These are phyloP conservation scores for Juglanconis oblonga DNA, from an alignment of 2,329 filamentous ascomycete genomes.

Conservation along the genomic window DNA sequence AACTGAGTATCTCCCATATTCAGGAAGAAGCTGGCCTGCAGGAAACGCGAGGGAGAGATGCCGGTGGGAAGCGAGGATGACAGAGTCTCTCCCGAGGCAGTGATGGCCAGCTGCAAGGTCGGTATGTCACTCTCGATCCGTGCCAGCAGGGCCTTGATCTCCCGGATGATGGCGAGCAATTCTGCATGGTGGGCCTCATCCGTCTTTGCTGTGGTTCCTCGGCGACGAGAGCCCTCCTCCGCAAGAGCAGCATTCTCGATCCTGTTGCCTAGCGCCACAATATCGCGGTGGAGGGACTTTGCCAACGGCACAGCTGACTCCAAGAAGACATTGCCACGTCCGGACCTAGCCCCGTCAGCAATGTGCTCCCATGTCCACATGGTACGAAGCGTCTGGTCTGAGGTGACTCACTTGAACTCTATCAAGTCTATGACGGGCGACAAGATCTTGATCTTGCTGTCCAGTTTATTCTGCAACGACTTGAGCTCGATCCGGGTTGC, in stretches of 20 bases:
- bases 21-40: slow-evolving; percentile 90
- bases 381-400: too few relatives aligned
- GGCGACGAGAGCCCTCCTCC: slow-evolving; percentile 50
- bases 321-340: slow-evolving; percentile 57
- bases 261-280: slow-evolving; percentile 73
- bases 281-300: slow-evolving; percentile 78
- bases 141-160: slow-evolving; percentile 71
- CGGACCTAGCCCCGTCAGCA: slow-evolving; percentile 39
- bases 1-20: slow-evolving; percentile 86
- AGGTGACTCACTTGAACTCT: slow-evolving; percentile 68
- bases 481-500: slow-evolving; percentile 67
- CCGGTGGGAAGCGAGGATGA: slow-evolving; percentile 75
- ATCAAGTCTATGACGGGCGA: slow-evolving; percentile 90
- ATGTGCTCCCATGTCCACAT: too few relatives aligned
- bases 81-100: slow-evolving; percentile 84
- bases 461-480: slow-evolving; percentile 67
- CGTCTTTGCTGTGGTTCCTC: slow-evolving; percentile 43
- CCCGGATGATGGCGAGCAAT: slow-evolving; percentile 65
- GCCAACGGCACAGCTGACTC: slow-evolving; percentile 83
- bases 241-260: slow-evolving; percentile 67
- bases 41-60: slow-evolving; percentile 83
- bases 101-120: slow-evolving; percentile 88
- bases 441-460: slow-evolving; percentile 88
- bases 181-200: slow-evolving; percentile 59
- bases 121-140: slow-evolving; percentile 91